Evolutionary conservation across 441 rosid genomes (phyloP).

Genomic region (Adansonia rubrostipa): DNA sequence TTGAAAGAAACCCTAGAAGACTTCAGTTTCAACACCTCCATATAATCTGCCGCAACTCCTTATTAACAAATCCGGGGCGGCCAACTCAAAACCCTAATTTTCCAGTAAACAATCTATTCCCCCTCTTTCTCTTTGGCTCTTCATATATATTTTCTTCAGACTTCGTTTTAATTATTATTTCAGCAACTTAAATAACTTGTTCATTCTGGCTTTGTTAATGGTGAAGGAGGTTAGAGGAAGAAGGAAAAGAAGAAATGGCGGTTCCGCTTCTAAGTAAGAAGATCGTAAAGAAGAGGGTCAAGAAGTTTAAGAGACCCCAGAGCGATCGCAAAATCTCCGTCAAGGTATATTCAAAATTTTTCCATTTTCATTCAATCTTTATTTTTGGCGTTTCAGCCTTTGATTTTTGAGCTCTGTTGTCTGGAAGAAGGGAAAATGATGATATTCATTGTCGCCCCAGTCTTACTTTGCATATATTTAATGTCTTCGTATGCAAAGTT

Average conservation of each 20-base stretch:
- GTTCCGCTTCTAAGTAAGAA: constrained; percentile 58
- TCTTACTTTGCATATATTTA: constrained; percentile 58
- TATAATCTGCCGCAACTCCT: constrained; percentile 17
- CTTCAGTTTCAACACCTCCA: background rate
- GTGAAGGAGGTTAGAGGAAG: constrained; percentile 17
- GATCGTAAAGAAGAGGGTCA: constrained; percentile 66
- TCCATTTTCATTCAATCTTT: background rate
- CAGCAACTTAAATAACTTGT: background rate
- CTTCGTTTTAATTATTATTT: background rate
- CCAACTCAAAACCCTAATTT: constrained; percentile 18
- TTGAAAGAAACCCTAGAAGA: background rate
- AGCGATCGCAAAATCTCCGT: constrained; percentile 56
- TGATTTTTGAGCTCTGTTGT: too few relatives aligned
- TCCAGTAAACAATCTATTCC: constrained; percentile 18
- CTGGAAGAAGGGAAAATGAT: constrained; percentile 49
- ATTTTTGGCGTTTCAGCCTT: background rate
- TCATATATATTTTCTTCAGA: background rate
- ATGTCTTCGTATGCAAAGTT: constrained; percentile 44
- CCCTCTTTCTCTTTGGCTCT: background rate
- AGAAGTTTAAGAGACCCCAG: constrained; percentile 68
- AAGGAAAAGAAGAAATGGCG: constrained; percentile 51
- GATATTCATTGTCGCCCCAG: constrained; percentile 90
- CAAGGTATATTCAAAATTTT: constrained; percentile 41
- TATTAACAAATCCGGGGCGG: background rate
- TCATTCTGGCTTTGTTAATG: background rate